These are phyloP conservation scores for Leccinellum rugosiceps DNA, from an alignment of 768 basidiomycete species.

Conservation along the genomic window DNA sequence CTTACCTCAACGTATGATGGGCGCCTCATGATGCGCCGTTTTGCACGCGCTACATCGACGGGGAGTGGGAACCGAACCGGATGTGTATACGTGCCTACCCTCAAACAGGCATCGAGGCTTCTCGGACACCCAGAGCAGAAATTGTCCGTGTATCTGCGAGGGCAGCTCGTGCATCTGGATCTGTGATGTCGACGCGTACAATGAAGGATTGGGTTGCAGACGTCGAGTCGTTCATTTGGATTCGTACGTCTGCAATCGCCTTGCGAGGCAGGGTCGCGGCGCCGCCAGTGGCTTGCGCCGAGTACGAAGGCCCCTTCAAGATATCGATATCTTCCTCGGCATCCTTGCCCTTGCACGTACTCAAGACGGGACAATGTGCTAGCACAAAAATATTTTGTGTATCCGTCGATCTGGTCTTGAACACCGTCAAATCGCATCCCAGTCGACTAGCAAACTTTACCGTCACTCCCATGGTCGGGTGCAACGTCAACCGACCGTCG, in stretches of 20 bases:
- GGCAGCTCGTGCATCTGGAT: slow-evolving; percentile 13
- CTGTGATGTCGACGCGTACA: slow-evolving; percentile 16
- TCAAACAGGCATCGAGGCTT: slow-evolving; percentile 4
- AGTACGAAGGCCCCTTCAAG: neutral
- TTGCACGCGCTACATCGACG: slow-evolving; percentile 35
- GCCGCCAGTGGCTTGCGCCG: neutral
- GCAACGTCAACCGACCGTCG: slow-evolving; percentile 17
- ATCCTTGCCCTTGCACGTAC: neutral
- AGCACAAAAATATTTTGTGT: slow-evolving; percentile 17
- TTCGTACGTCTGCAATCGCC: neutral
- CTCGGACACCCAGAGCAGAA: neutral
- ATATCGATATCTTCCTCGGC: neutral
- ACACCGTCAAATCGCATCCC: slow-evolving; percentile 17
- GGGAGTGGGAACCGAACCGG: slow-evolving; percentile 43
- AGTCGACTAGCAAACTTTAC: slow-evolving; percentile 7
- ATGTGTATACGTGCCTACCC: slow-evolving; percentile 14
- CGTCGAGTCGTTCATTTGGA: slow-evolving; percentile 14
- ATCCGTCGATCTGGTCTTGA: slow-evolving; percentile 13
- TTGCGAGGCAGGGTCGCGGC: neutral
- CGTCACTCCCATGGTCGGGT: slow-evolving; percentile 7
- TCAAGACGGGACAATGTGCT: slow-evolving; percentile 12
- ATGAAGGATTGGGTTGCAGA: slow-evolving; percentile 12
- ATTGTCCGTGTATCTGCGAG: slow-evolving; percentile 9
- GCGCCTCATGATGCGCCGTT: slow-evolving; percentile 47
- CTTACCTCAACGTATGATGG: slow-evolving; percentile 45